Evolutionary conservation across 1,284 basidiomycete genomes (phyloP), one percentile per base, ranked within the genome.

Genomic region (Polyporus tsugae): DNA sequence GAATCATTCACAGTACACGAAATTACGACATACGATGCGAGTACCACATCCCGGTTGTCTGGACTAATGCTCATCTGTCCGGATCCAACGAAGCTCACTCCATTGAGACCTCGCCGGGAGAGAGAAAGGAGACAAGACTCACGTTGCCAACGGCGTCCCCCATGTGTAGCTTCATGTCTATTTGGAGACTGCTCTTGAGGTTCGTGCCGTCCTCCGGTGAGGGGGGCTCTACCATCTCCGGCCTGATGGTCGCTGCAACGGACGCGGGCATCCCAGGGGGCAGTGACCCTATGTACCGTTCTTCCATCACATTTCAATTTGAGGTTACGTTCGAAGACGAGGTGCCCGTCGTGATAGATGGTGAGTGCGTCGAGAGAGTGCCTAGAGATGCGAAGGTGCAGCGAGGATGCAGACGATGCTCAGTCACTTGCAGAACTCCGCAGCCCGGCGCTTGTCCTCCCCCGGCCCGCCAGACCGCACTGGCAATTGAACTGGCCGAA

Each of bases 121-220:
- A n/a, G 4, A 44, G 9, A 25, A 35, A 3, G n/a, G 13, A 3
- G 29, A 13, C 9, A 49, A 2, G 5, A 44, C 41, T 39, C 22
- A 83, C 91, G 78, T 94, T 95, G 10, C 93, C 92, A 2, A 94
- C 91, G 41, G 92, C 93, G 78, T 93, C 92, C 3, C 93, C 92
- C 17, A 95, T 89, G 39, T 93, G 82, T 33, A 83, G 84, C 75
- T 91, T 91, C 88, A 95, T 92, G 73, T 92, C 89, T 70, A 94
- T 93, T 76, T 91, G 85, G 64, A 92, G 75, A 68, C 83, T 87
- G 59, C 83, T 80, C 65, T 81, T 81, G 73, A 92, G 85, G 73
- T 87, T 88, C 11, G 85, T 84, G 5, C 85, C 86, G 71, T 72
- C 71, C 53, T 69, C 71, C 2, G 65, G 71, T 6, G 71, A 69